phyloP scores from a whole-genome alignment of 257 asterid species.

The Nicotiana otophora region DNA sequence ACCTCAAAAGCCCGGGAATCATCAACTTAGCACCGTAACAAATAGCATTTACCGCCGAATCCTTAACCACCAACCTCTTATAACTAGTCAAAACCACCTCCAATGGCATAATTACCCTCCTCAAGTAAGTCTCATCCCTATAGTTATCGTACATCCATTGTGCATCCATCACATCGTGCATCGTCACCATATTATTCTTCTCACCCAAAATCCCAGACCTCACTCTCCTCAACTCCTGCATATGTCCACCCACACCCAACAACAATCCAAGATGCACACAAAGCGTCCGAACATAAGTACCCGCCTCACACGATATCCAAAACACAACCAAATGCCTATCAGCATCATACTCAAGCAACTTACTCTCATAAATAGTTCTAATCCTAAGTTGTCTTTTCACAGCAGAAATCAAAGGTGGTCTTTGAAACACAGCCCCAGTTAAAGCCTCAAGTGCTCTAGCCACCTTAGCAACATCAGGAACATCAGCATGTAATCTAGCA shows the following conservation, averaged over 20 bases:
- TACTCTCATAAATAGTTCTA: slow-evolving; percentile 86
- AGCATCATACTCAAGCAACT: slow-evolving; percentile 78
- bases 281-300: slow-evolving; percentile 87
- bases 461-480: slow-evolving; percentile 66
- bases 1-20: slow-evolving; percentile 93
- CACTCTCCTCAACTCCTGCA: slow-evolving; percentile 92
- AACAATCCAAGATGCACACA: slow-evolving; percentile 92
- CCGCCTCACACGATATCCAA: slow-evolving; percentile 98
- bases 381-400: slow-evolving; percentile 91
- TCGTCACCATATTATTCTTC: slow-evolving; percentile 93
- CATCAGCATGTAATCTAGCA: slow-evolving; percentile 75
- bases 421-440: slow-evolving; percentile 89
- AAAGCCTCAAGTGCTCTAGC: slow-evolving; percentile 80
- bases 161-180: slow-evolving; percentile 97
- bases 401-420: slow-evolving; percentile 92
- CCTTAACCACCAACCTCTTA: slow-evolving; percentile 91
- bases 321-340: slow-evolving; percentile 78
- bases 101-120: slow-evolving; percentile 90
- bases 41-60: slow-evolving; percentile 88
- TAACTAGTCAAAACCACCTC: slow-evolving; percentile 85
- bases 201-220: slow-evolving; percentile 88
- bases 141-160: slow-evolving; percentile 82
- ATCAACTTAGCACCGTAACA: slow-evolving; percentile 89
- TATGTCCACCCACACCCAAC: slow-evolving; percentile 89
- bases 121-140: slow-evolving; percentile 75